Evolutionary conservation across 768 basidiomycete species (phyloP).

Genomic region (Leccinum boreale): DNA sequence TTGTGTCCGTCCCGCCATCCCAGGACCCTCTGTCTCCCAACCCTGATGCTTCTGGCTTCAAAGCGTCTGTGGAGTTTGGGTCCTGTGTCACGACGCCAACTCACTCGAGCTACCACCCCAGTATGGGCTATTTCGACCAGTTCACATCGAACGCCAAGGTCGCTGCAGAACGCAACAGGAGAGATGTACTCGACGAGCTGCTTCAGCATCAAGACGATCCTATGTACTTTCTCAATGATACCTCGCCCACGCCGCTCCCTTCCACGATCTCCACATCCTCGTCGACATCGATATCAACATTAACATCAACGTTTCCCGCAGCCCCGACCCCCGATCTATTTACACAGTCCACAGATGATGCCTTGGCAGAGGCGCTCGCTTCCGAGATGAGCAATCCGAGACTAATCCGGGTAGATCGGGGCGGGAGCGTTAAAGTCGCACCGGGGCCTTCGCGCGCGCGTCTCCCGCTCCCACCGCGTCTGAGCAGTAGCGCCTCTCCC

Average conservation of each 20-base stretch:
- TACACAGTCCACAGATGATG: constrained; percentile 33
- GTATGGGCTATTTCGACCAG: constrained; percentile 55
- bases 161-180: constrained; percentile 49
- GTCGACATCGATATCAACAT: background rate
- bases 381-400: constrained; percentile 24
- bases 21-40: constrained; percentile 43
- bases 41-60: background rate
- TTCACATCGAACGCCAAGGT: constrained; percentile 57
- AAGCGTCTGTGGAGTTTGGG: background rate
- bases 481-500: constrained; percentile 23
- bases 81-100: background rate
- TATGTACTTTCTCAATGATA: constrained; percentile 50
- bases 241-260: constrained; percentile 9
- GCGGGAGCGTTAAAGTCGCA: constrained; percentile 13
- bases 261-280: background rate
- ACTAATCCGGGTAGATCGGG: background rate
- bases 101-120: constrained; percentile 19
- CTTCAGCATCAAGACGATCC: constrained; percentile 69
- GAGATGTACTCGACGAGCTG: constrained; percentile 59
- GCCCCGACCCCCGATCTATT: constrained; percentile 33
- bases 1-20: constrained; percentile 52
- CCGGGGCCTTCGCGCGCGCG: constrained; percentile 12
- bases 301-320: background rate
- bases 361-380: constrained; percentile 37
- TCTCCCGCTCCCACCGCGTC: constrained; percentile 17